A percentile compares a stretch with the other conserved stretches of the same genome.
Evolutionary conservation across 345 rosid genomes (phyloP).

Genomic region (Raphanus raphanistrum): DNA sequence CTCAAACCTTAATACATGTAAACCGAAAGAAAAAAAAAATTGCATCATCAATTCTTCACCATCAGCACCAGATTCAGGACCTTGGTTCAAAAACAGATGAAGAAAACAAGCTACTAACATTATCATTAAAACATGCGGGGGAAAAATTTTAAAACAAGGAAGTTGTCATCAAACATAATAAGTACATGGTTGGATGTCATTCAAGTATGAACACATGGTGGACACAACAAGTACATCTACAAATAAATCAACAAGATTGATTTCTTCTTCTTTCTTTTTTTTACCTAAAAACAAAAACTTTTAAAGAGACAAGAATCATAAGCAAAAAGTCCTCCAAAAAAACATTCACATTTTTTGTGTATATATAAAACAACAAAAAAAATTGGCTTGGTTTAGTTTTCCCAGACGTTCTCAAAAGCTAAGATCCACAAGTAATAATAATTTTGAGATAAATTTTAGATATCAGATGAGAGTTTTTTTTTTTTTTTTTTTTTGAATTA

Average conservation of each 20-base stretch:
- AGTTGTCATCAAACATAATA: slow-evolving; percentile 1
- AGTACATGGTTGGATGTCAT: not conserved
- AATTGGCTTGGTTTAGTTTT: not conserved
- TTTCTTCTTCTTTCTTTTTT: not conserved
- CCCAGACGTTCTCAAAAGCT: slow-evolving; percentile 1
- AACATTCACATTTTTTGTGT: not conserved
- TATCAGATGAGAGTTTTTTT: not conserved
- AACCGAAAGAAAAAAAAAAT: slow-evolving; percentile 1
- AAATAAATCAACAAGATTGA: not conserved
- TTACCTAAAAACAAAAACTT: not conserved
- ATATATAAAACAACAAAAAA: not conserved
- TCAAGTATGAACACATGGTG: slow-evolving; percentile 1
- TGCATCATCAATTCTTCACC: not conserved
- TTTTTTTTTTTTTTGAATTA: not conserved
- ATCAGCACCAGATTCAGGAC: not conserved
- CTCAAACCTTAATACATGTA: slow-evolving; percentile 5
- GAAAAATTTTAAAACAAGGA: not conserved
- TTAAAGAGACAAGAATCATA: slow-evolving; percentile 15
- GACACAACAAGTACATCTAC: not conserved
- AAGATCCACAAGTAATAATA: not conserved
- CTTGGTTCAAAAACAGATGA: not conserved
- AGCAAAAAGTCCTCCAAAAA: slow-evolving; percentile 2
- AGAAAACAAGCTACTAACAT: not conserved
- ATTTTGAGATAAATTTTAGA: not conserved
- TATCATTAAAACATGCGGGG: not conserved